Percentiles rank a stretch among this genome's conserved stretches.
These are phyloP conservation scores for Cochlearia excelsa DNA, from an alignment of 345 rosid genomes.

Conservation along the genomic window DNA sequence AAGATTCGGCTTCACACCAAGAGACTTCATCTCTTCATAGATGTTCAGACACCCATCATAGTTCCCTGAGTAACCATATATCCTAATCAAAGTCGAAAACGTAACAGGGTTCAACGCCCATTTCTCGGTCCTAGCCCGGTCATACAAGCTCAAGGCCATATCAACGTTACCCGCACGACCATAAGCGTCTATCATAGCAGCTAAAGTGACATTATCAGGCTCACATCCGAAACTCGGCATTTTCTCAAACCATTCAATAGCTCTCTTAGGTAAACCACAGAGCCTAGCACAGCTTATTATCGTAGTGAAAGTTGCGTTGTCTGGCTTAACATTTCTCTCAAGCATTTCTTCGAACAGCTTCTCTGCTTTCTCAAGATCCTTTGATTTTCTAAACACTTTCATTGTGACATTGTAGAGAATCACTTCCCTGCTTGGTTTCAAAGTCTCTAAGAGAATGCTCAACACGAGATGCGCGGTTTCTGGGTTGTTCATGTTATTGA, in stretches of 20 bases:
- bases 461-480: conserved; percentile 59
- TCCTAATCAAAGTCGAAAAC: conserved; percentile 68
- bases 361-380: conserved; percentile 60
- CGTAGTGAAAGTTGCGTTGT: conserved; percentile 71
- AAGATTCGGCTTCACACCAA: conserved; percentile 69
- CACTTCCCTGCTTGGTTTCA: conserved; percentile 48
- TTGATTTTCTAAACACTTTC: conserved; percentile 66
- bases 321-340: conserved; percentile 61
- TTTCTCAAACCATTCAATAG: conserved; percentile 90
- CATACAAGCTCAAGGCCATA: conserved; percentile 81
- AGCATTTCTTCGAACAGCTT: conserved; percentile 75
- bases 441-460: conserved; percentile 42
- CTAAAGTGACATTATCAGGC: conserved; percentile 66
- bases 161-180: conserved; percentile 72
- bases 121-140: conserved; percentile 79
- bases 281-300: conserved; percentile 71
- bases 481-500: conserved; percentile 78
- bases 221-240: conserved; percentile 58
- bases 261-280: conserved; percentile 52
- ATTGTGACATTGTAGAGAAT: conserved; percentile 76
- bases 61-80: conserved; percentile 57
- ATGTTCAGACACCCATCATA: conserved; percentile 92
- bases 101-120: conserved; percentile 72
- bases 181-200: conserved; percentile 80
- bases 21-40: conserved; percentile 89